A percentile compares a stretch with the other conserved stretches of the same genome.
Evolutionary conservation across 805 yeast species (phyloP).

Genomic region (Allodekkera sacchari): DNA sequence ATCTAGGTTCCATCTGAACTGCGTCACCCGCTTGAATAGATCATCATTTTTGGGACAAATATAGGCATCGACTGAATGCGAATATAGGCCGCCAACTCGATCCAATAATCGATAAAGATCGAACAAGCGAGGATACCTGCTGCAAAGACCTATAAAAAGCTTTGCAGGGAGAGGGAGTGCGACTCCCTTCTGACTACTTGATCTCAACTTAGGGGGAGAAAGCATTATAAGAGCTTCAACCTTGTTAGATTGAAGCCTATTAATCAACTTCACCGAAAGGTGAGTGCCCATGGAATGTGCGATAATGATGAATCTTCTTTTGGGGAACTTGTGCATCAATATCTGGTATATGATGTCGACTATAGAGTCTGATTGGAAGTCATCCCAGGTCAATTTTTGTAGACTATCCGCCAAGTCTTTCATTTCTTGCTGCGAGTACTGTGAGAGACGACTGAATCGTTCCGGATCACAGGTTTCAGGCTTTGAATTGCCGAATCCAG

Average conservation of each 20-base stretch:
- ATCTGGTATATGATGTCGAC: conserved; percentile 32
- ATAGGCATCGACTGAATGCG: conserved; percentile 53
- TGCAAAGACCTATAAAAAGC: conserved; percentile 24
- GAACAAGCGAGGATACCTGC: conserved; percentile 37
- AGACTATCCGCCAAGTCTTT: conserved; percentile 21
- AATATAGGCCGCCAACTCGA: conserved; percentile 52
- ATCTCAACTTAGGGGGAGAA: conserved; percentile 33
- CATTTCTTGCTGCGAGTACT: conserved; percentile 13
- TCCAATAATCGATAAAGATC: conserved; percentile 50
- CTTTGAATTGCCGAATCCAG: conserved; percentile 73
- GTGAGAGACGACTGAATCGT: conserved; percentile 15
- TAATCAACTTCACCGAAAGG: conserved; percentile 32
- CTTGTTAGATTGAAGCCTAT: conserved; percentile 26
- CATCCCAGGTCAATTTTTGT: conserved; percentile 28
- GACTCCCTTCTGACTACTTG: background rate
- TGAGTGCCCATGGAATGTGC: conserved; percentile 56
- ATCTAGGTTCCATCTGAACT: conserved; percentile 66
- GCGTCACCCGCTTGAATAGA: conserved; percentile 39
- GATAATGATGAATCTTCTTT: conserved; percentile 35
- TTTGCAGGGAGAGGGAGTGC: conserved; percentile 11
- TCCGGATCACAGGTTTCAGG: conserved; percentile 7
- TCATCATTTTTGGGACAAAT: conserved; percentile 25
- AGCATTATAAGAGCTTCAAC: conserved; percentile 42
- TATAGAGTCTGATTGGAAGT: conserved; percentile 34
- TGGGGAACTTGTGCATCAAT: conserved; percentile 30